Percentiles rank a stretch among this genome's conserved stretches.
phyloP scores from a whole-genome alignment of 768 basidiomycete genomes.

The Psilocybe sp. region DNA sequence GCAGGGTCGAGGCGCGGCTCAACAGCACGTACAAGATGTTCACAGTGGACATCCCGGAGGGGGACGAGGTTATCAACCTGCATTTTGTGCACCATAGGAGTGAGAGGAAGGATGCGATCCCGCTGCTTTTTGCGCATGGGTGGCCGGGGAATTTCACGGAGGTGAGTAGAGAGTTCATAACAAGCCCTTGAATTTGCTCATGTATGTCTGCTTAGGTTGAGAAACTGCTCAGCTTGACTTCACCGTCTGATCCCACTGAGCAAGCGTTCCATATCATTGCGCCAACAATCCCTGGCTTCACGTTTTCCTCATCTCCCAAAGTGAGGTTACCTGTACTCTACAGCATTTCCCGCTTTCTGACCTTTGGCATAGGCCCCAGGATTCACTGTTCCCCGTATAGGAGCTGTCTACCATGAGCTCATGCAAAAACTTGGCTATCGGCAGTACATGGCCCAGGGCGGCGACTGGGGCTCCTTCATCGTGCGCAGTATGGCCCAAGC shows the following conservation, averaged over 20 bases:
- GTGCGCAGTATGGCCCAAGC: conserved; percentile 23
- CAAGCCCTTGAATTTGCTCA: not conserved
- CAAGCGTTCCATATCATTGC: conserved; percentile 32
- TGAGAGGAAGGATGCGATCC: conserved; percentile 35
- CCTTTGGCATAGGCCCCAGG: conserved; percentile 19
- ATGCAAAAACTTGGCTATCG: conserved; percentile 29
- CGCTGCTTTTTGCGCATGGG: conserved; percentile 55
- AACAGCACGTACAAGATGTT: conserved; percentile 50
- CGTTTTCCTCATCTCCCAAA: conserved; percentile 29
- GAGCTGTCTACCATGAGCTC: conserved; percentile 28
- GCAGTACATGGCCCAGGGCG: conserved; percentile 29
- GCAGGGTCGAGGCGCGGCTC: conserved; percentile 41
- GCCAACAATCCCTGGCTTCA: conserved; percentile 30
- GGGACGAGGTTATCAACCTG: conserved; percentile 41
- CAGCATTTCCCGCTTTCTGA: not conserved
- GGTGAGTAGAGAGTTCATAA: conserved; percentile 13
- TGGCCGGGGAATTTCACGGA: conserved; percentile 42
- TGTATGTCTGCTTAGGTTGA: conserved; percentile 18
- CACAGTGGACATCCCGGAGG: conserved; percentile 46
- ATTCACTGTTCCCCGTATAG: conserved; percentile 21
- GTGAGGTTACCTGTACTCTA: conserved; percentile 9
- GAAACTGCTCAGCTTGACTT: conserved; percentile 23
- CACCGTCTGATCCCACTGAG: conserved; percentile 24
- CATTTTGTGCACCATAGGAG: conserved; percentile 55
- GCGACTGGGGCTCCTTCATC: conserved; percentile 31